Percentiles rank a stretch among this genome's conserved stretches.
These are phyloP conservation scores for Paracamarosporium sp. DNA, from an alignment of 2,329 filamentous ascomycete species.

Conservation along the genomic window DNA sequence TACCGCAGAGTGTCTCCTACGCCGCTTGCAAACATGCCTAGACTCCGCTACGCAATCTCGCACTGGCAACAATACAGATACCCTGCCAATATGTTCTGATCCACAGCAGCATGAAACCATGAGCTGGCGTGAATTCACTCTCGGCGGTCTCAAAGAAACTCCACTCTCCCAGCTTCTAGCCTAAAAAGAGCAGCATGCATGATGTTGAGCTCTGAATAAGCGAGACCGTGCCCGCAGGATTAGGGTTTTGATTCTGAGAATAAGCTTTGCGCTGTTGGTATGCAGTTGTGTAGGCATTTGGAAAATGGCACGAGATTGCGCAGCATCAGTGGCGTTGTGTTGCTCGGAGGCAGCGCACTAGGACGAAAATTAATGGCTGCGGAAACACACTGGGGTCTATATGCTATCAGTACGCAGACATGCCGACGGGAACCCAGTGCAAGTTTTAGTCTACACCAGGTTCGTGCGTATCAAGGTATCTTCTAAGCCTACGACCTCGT, in stretches of 20 bases:
- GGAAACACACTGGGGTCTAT: slow-evolving; percentile 17
- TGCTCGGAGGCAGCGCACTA: slow-evolving; percentile 17
- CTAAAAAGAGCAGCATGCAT: slow-evolving; percentile 27
- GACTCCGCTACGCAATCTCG: no score
- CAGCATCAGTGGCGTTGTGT: background rate
- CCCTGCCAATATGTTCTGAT: slow-evolving; percentile 26
- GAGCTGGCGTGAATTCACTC: slow-evolving; percentile 19
- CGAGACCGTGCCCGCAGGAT: slow-evolving; percentile 23
- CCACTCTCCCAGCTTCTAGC: slow-evolving; percentile 13
- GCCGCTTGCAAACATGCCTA: no score
- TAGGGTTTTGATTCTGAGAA: no score
- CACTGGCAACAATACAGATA: background rate
- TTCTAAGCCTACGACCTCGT: no score
- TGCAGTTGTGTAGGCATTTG: slow-evolving; percentile 21
- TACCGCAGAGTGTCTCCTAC: no score
- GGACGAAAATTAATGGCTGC: slow-evolving; percentile 17
- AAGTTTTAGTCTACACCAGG: no score
- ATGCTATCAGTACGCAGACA: slow-evolving; percentile 20
- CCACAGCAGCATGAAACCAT: slow-evolving; percentile 36
- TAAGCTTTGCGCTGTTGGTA: no score
- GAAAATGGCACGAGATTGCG: slow-evolving; percentile 22
- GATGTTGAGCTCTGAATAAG: slow-evolving; percentile 27
- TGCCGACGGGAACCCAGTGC: slow-evolving; percentile 20
- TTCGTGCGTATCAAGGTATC: no score
- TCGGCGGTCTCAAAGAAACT: slow-evolving; percentile 26